Evolutionary conservation across 805 yeast species (phyloP), one percentile per base, ranked within the genome.

Genomic region (Yarrowia sp.): DNA sequence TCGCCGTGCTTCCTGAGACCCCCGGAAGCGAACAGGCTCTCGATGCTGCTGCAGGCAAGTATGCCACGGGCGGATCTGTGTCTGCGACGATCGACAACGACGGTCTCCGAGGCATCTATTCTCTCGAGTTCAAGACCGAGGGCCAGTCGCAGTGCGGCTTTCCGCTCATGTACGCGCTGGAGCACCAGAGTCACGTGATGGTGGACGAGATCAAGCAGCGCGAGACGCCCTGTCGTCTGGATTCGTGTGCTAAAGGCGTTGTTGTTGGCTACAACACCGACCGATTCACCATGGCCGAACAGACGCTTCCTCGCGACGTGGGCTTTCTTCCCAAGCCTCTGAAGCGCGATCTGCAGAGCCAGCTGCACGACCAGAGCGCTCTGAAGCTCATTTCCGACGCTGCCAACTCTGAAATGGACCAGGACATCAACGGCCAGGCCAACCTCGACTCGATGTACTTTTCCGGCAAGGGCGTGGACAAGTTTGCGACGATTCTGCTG

Each of bases 391-490:
- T 85, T 32, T 64, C 68, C 10, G 68, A 70, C 22, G 79, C 80
- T 1, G 84, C 86, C 0, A 64, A 59, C 1, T 63, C 69, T 5
- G 89, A 85, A 62, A 69, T 78, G 14, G 68, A 75, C 21, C 78
- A 73, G 35, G 85, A 83, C 63, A 77, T 82, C 18, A 74, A 74
- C 10, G 78, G 76, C 4, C 77, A 77, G 71, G 80, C 85, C 13
- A 76, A 84, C 65, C 75, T 84, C 16, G 90, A 90, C 66, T 88
- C 96, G 0, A 90, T 89, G 96, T 90, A 90, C 74, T 84, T 87
- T 18, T 80, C 93, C 2, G 97, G 97, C n/a, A 90, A 90, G 69
- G 80, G 84, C 21, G 74, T 90, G 51, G 94, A 89, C 62, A 90
- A 90, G 72, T 90, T 87, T 73, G 96, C 97, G 0, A 84, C 84